Evolutionary conservation across 345 rosid genomes (phyloP), one percentile per base, ranked within the genome.

Genomic region (Hibiscus mutabilis): DNA sequence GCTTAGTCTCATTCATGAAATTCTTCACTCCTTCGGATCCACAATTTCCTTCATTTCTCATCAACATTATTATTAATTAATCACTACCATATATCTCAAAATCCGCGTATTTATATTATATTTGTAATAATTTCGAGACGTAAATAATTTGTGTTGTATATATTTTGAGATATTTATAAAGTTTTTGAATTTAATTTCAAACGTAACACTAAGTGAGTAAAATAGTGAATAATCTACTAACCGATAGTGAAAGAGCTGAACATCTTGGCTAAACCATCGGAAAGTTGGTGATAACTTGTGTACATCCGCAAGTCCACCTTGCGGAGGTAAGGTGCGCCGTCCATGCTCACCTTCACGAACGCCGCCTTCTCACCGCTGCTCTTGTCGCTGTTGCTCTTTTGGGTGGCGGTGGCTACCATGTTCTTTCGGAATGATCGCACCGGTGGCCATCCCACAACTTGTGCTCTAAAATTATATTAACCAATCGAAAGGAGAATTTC

Each of bases 371-470:
- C 82, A 6, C 72, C 42, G 8, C 73, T 1, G 7, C 55, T 67
- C 44, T 69, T 73, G 46, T 73, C 78, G n/a, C 66, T 33, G 79
- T 64, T 80, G 74, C 80, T 58, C 79, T 86, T 88, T 22, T 82
- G 86, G 2, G 74, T 82, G 22, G 76, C 75, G 3, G 74, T 81
- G 22, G 76, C 75, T 77, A 89, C 58, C 78, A 88, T 78, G 84
- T 86, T 90, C 88, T 91, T 93, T 16, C 91, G 68, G 80, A 79
- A 93, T 27, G 98, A 86, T 64, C 98, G 78, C 35, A 93, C 91
- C 1, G 98, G 98, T 4, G 98, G 98, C 98, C 98, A 93, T 18
- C 98, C 98, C 77, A 89, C 93, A 7, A 91, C 91, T 40, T 89
- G 98, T 67, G 91, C 87, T 91, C 96, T 86, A 82, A 12, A 47